Evolutionary conservation across 345 rosid species (phyloP), one percentile per base, ranked within the genome.

Genomic region (Trapa incisa): DNA sequence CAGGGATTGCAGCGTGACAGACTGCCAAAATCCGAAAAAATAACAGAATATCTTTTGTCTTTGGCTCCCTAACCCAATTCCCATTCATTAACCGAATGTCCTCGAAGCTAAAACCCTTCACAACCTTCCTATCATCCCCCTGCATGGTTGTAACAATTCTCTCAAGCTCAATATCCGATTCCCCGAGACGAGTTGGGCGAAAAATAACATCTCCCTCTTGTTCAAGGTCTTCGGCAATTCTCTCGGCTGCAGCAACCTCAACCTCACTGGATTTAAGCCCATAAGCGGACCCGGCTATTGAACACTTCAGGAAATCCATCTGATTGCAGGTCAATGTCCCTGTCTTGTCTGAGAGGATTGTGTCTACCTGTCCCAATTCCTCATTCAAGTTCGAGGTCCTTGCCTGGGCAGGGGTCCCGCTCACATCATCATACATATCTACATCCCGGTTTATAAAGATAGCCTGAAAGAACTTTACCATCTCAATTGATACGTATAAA

Each of bases 271-370:
- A 74, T 29, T 82, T 72, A 12, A 75, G 78, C 32, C 99, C 99
- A 68, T 91, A 95, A 66, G 96, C 77, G 73, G 80, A 80, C 58
- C 97, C 99, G 54, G 93, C 90, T 63, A 95, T 85, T 5, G 99
- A 95, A 75, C 99, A 95, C 80, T 91, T 95, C 65, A 89, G 77
- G 81, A 91, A 95, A 77, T 95, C 96, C 99, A 95, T 95, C 79
- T 95, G 99, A 74, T 91, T 95, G 78, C 99, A 91, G 56, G 99
- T 95, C 83, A 95, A 80, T 14, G 99, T 95, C 69, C 99, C 99
- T 0, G 99, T 95, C 81, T 95, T 95, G 69, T 95, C 99, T 48
- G 99, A 95, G 32, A 95, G 96, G 69, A 95, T 91, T 0, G 97
- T 95, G 71, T 89, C 97, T 43, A 95, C 96, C 78, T 89, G 97